A percentile compares a stretch with the other conserved stretches of the same genome.
phyloP scores from a whole-genome alignment of 208 protist genomes.

The Trypanosoma avium region DNA sequence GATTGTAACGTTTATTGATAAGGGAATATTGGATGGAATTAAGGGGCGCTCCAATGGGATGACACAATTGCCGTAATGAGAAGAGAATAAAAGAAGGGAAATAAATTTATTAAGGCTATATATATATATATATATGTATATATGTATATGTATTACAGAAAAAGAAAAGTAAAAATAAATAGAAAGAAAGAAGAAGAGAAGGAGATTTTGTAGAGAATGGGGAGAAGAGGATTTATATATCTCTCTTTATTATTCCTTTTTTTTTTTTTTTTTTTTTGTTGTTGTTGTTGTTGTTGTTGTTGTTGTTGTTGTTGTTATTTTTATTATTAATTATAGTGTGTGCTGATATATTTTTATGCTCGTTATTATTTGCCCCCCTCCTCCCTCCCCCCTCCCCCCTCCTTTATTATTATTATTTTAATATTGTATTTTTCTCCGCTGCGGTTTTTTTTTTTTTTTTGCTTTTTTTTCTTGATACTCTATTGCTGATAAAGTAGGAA shows the following conservation, averaged over 20 bases:
- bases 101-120: constrained; percentile 1
- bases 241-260: background rate
- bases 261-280: constrained; percentile 11
- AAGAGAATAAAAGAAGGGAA: constrained; percentile 6
- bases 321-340: background rate
- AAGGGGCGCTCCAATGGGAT: constrained; percentile 76
- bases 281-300: background rate
- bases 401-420: no score
- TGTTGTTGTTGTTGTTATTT: background rate
- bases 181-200: background rate
- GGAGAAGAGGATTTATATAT: background rate
- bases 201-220: background rate
- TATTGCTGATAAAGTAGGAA: no score
- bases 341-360: no score
- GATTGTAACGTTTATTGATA: constrained; percentile 84
- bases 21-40: constrained; percentile 85
- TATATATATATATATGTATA: constrained; percentile 13
- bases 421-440: no score
- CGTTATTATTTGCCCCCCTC: no score
- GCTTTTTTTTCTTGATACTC: no score
- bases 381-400: no score
- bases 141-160: background rate
- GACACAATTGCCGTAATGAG: constrained; percentile 57
- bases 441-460: background rate
- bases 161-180: background rate